Base-by-base conservation (phyloP, 2,329 filamentous ascomycete genomes). In the Arthrocladium fulminans region DNA sequence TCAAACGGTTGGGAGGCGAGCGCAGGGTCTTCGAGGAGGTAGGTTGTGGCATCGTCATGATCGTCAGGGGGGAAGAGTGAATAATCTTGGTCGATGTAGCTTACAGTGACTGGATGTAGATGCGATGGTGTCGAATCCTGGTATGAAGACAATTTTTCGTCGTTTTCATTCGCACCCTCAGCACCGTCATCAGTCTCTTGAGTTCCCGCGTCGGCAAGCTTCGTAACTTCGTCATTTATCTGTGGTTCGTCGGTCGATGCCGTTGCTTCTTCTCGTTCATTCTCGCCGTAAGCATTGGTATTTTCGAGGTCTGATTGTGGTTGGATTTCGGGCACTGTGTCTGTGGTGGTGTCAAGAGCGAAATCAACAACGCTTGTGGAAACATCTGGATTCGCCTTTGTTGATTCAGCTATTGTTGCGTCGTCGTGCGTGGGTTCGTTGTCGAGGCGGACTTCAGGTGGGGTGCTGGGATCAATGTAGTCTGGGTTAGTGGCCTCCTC, bases 31-130 rank as follows among this genome's bases (percentile, higher is more conserved):
- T 74, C 69, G 19, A 83, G 65, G 37, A 83, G 76, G 52, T 72
- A 80, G 1, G 70, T 72, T 53, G 76, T 71, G 5, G 75, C 71
- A 24, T 73, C 68, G 48, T 77, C 73, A 49, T 71, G 68, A 51
- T 72, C 70, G 19, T 67, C 66, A 2, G 75, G 76, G 29, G 77
- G 76, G 57, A 83, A 82, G 6, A 83, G 62, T 12, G 73, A 75
- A 52, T 80, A 77, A 47, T 77, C 73, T 43, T 67, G 68, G 12
- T 71, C 73, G 51, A 73, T 69, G 57, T 80, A 82, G n/a, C 71
- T 59, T 15, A 82, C 69, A 34, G 71, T 70, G 15, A 80, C 69
- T 40, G 73, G 69, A 60, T 76, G 64, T 12, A 70, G 45, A 10
- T 41, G 17, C 13, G 41, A 15, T 17, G 41, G 24, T 13, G n/a